Conservation (phyloP, 2,329 filamentous ascomycete species). For the Helotiales sp. region DNA sequence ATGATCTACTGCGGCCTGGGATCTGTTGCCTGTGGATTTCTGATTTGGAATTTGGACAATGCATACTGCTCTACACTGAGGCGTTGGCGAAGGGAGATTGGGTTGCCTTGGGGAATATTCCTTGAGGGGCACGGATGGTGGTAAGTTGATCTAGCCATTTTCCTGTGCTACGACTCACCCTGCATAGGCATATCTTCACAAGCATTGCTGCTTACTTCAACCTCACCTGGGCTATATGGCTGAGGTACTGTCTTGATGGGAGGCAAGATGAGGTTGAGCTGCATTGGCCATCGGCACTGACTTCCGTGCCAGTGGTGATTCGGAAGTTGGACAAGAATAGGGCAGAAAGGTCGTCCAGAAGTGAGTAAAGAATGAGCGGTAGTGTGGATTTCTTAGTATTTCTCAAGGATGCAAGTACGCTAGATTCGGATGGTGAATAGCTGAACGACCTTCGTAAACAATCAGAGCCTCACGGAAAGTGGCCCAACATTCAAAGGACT, state of each 20-base stretch:
- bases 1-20: slow-evolving; percentile 62
- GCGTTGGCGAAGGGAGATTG: slow-evolving; percentile 63
- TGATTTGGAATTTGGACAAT: slow-evolving; percentile 71
- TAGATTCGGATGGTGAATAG: no score
- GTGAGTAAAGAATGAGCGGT: no score
- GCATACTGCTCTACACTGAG: slow-evolving; percentile 54
- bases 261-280: slow-evolving; percentile 67
- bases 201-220: slow-evolving; percentile 71
- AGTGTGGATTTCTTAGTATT: no score
- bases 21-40: slow-evolving; percentile 67
- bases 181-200: slow-evolving; percentile 65
- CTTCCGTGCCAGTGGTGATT: slow-evolving; percentile 18
- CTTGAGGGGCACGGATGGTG: slow-evolving; percentile 76
- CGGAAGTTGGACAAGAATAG: neutral
- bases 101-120: slow-evolving; percentile 72
- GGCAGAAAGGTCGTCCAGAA: neutral
- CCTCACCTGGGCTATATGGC: slow-evolving; percentile 71
- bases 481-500: no score
- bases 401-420: no score
- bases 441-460: no score
- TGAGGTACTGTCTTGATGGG: slow-evolving; percentile 70
- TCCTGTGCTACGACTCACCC: no score
- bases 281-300: slow-evolving; percentile 55
- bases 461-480: no score
- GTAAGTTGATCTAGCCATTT: slow-evolving; percentile 60